Conservation (phyloP, 176 grass and related monocot species). For the Avena eriantha region DNA sequence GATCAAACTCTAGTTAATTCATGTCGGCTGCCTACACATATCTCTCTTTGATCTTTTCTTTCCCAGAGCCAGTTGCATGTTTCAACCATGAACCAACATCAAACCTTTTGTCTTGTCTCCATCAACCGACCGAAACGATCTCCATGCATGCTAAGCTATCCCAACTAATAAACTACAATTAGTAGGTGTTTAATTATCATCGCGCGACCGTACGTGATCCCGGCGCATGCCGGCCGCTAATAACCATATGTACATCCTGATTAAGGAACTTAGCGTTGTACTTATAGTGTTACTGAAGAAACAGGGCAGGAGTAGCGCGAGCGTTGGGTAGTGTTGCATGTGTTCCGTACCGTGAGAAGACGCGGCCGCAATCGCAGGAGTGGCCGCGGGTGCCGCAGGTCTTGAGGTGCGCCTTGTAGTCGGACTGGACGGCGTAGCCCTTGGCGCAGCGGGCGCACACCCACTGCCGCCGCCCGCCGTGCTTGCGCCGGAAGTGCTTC, state of each 20-base stretch:
- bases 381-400: slow-evolving; percentile 93
- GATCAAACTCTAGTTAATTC: slow-evolving; percentile 48
- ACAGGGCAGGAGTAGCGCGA: no score
- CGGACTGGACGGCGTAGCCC: slow-evolving; percentile 90
- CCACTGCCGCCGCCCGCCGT: slow-evolving; percentile 83
- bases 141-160: slow-evolving; percentile 48
- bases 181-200: neutral
- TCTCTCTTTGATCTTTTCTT: neutral
- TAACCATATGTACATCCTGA: no score
- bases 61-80: neutral
- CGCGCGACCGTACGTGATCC: neutral
- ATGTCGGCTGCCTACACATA: slow-evolving; percentile 36
- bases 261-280: neutral
- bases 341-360: slow-evolving; percentile 67
- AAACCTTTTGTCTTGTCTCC: slow-evolving; percentile 56
- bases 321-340: no score
- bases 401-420: slow-evolving; percentile 99
- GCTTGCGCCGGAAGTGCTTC: slow-evolving; percentile 93
- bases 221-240: no score
- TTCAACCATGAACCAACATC: neutral
- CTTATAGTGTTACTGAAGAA: no score
- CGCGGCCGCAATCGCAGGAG: slow-evolving; percentile 93
- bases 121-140: neutral
- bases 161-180: neutral
- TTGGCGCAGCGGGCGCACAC: slow-evolving; percentile 78